These are phyloP conservation scores for Paulownia fortunei DNA, from an alignment of 257 asterid genomes.

Conservation along the genomic window DNA sequence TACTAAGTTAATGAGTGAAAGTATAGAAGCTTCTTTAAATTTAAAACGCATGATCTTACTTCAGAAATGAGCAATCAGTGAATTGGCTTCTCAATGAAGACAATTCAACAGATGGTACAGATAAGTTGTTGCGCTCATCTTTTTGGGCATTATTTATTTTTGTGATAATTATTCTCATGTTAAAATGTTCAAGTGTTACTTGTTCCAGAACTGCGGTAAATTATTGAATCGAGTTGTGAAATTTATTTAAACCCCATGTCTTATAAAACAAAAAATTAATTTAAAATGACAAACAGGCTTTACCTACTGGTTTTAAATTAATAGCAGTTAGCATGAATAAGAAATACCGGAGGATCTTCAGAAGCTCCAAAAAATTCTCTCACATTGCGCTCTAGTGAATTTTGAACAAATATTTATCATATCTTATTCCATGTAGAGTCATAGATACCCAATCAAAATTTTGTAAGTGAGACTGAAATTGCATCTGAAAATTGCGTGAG, in stretches of 20 bases:
- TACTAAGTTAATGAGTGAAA: neutral
- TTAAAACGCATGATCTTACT: neutral
- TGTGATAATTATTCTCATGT: neutral
- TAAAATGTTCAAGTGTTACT: slow-evolving; percentile 3
- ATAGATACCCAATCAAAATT: neutral
- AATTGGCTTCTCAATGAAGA: neutral
- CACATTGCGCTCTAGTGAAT: neutral
- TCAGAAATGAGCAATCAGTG: slow-evolving; percentile 14
- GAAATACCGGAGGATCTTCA: neutral
- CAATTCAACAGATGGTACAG: neutral
- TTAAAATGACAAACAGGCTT: neutral
- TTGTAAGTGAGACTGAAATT: neutral
- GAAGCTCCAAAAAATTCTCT: slow-evolving; percentile 3
- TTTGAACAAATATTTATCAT: neutral
- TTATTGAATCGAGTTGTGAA: neutral
- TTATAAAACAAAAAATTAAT: neutral
- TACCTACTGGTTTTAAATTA: neutral
- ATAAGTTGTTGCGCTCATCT: neutral
- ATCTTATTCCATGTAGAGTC: neutral
- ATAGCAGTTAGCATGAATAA: neutral
- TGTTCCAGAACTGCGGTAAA: neutral
- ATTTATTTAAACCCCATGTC: neutral
- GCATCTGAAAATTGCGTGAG: neutral
- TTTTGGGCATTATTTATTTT: neutral
- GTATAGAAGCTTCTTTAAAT: neutral